Percentiles rank a stretch among this genome's conserved stretches.
Conservation (phyloP, 768 basidiomycete genomes). For the Leucogyrophana mollusca region DNA sequence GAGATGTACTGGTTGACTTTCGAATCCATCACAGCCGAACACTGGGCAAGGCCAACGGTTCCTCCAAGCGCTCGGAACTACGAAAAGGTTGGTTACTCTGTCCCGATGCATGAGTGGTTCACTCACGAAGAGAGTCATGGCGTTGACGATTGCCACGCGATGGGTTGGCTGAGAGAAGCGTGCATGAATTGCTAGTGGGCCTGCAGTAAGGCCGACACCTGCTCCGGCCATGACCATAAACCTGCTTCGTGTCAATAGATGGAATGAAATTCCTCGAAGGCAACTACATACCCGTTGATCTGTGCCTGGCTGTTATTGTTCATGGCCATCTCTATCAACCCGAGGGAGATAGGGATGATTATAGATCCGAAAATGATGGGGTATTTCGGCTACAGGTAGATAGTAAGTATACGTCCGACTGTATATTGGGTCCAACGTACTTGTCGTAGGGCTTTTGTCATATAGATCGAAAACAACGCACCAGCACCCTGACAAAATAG, state of each 20-base stretch:
- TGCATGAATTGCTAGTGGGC: constrained; percentile 35
- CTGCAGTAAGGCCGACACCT: constrained; percentile 36
- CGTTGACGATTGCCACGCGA: constrained; percentile 38
- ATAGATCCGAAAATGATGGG: constrained; percentile 32
- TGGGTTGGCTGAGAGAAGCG: constrained; percentile 35
- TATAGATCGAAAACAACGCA: constrained; percentile 22
- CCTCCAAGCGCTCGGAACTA: constrained; percentile 42
- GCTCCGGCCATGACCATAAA: constrained; percentile 39
- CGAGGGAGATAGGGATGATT: constrained; percentile 32
- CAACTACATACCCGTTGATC: constrained; percentile 27
- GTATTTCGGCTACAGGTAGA: constrained; percentile 27
- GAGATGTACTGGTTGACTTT: constrained; percentile 31
- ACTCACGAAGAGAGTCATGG: constrained; percentile 39
- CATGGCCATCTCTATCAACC: constrained; percentile 35
- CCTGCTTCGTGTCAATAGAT: constrained; percentile 9
- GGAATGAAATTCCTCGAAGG: background rate
- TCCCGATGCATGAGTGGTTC: background rate
- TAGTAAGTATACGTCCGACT: background rate
- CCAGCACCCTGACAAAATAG: constrained; percentile 31
- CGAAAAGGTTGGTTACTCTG: background rate
- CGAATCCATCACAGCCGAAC: constrained; percentile 38
- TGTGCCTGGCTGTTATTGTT: constrained; percentile 27
- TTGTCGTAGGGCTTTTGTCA: constrained; percentile 29
- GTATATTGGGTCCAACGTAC: constrained; percentile 12
- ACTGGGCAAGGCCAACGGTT: constrained; percentile 43